Evolutionary conservation across 768 basidiomycete species (phyloP).

Genomic region (Mycena pura): DNA sequence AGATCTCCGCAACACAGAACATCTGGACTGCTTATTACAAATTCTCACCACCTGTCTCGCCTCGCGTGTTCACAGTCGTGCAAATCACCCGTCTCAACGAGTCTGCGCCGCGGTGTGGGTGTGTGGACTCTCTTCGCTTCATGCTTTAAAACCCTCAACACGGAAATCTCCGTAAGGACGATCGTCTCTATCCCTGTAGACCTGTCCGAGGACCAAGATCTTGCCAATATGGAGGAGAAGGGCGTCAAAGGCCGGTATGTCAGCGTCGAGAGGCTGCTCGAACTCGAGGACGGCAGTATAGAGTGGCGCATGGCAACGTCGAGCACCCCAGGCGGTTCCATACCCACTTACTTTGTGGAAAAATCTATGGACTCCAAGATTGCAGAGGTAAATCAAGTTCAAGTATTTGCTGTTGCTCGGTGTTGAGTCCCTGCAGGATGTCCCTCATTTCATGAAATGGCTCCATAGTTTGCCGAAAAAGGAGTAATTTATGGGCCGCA

Average conservation of each 20-base stretch:
- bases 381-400: constrained; percentile 53
- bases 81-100: constrained; percentile 65
- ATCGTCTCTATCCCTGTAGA: constrained; percentile 76
- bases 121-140: constrained; percentile 27
- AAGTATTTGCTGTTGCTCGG: not conserved
- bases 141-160: constrained; percentile 16
- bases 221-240: constrained; percentile 66
- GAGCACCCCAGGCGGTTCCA: constrained; percentile 71
- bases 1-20: constrained; percentile 64
- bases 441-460: constrained; percentile 77
- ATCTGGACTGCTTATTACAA: constrained; percentile 80
- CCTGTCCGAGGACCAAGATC: constrained; percentile 61
- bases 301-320: constrained; percentile 87
- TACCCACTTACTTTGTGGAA: constrained; percentile 71
- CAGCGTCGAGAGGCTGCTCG: constrained; percentile 69
- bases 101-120: constrained; percentile 64
- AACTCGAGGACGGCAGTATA: constrained; percentile 65
- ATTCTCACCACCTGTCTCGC: constrained; percentile 72
- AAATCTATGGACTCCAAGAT: constrained; percentile 67
- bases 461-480: constrained; percentile 44
- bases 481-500: not conserved
- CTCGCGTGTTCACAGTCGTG: constrained; percentile 78
- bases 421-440: constrained; percentile 55
- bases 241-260: constrained; percentile 73
- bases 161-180: constrained; percentile 41